Percentiles rank a stretch among this genome's conserved stretches.
These are phyloP conservation scores for Globisporangium emineosum DNA, from an alignment of 352 stramenopile genomes.

Conservation along the genomic window DNA sequence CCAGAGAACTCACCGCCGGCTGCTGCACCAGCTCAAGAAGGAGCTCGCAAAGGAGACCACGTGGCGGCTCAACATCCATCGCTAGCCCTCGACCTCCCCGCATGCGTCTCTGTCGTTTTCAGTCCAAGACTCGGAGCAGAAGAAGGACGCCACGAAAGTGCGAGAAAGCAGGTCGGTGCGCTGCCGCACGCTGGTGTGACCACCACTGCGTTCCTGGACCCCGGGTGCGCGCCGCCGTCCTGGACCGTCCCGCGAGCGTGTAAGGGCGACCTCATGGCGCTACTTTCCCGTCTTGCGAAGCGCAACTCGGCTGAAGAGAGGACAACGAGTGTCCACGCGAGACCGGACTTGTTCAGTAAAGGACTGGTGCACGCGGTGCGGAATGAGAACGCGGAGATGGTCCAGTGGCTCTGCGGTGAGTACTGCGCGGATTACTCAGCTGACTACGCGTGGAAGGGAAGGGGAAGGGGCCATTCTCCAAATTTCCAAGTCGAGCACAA, in stretches of 20 bases:
- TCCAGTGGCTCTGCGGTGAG: too few relatives aligned
- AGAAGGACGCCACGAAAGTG: neutral
- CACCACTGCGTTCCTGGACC: neutral
- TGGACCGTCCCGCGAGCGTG: neutral
- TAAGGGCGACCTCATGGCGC: neutral
- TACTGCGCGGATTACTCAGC: neutral
- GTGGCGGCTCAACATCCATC: too few relatives aligned
- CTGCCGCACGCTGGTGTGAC: neutral
- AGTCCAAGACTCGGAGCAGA: too few relatives aligned
- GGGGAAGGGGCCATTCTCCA: too few relatives aligned
- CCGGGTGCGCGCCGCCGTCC: neutral
- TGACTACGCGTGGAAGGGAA: neutral
- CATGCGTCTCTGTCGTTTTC: too few relatives aligned
- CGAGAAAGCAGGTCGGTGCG: neutral
- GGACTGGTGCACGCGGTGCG: neutral
- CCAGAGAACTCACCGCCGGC: too few relatives aligned
- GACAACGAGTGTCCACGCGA: neutral
- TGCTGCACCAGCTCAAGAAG: too few relatives aligned
- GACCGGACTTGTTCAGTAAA: neutral
- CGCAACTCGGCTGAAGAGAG: neutral
- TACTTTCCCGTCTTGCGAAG: neutral
- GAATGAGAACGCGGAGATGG: conserved; percentile 3
- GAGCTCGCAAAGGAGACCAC: too few relatives aligned
- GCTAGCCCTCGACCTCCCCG: too few relatives aligned
- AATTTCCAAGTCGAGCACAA: too few relatives aligned